A percentile compares a stretch with the other conserved stretches of the same genome.
Evolutionary conservation across 306 rosid species (phyloP).

Genomic region (Lathyrus tuberosus): DNA sequence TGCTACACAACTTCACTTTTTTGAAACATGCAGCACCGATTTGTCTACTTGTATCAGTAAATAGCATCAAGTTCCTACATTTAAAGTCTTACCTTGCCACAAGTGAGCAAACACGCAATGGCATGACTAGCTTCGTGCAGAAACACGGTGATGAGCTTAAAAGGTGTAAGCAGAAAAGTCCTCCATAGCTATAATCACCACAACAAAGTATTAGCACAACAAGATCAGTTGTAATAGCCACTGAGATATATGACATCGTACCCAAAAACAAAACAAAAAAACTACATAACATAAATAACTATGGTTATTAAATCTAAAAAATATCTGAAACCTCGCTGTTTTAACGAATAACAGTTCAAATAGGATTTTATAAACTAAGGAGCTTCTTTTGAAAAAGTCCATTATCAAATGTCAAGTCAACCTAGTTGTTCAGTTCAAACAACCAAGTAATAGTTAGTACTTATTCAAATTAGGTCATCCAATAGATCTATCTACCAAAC

Average conservation of each 20-base stretch:
- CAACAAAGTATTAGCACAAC: slow-evolving; percentile 43
- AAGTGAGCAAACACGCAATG: slow-evolving; percentile 90
- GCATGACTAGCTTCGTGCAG: slow-evolving; percentile 96
- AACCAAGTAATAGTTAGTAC: not conserved
- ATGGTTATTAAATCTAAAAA: slow-evolving; percentile 15
- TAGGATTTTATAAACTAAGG: slow-evolving; percentile 13
- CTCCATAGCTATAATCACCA: slow-evolving; percentile 79
- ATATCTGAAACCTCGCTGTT: slow-evolving; percentile 22
- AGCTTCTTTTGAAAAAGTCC: slow-evolving; percentile 24
- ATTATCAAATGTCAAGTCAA: slow-evolving; percentile 33
- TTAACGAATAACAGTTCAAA: slow-evolving; percentile 20
- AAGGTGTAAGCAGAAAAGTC: slow-evolving; percentile 82
- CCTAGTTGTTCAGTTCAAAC: slow-evolving; percentile 15
- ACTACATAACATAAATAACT: slow-evolving; percentile 1
- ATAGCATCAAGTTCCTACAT: slow-evolving; percentile 27
- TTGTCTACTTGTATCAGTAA: slow-evolving; percentile 30
- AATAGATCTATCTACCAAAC: slow-evolving; percentile 4
- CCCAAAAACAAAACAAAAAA: not conserved
- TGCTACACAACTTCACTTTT: slow-evolving; percentile 5
- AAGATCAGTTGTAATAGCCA: slow-evolving; percentile 27
- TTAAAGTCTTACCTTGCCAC: slow-evolving; percentile 70
- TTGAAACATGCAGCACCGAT: slow-evolving; percentile 14
- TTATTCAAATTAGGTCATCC: slow-evolving; percentile 23
- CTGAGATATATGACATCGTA: slow-evolving; percentile 2
- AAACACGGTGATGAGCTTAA: slow-evolving; percentile 96